Conservation (phyloP, 805 yeast species). For the Suhomyces sp. region DNA sequence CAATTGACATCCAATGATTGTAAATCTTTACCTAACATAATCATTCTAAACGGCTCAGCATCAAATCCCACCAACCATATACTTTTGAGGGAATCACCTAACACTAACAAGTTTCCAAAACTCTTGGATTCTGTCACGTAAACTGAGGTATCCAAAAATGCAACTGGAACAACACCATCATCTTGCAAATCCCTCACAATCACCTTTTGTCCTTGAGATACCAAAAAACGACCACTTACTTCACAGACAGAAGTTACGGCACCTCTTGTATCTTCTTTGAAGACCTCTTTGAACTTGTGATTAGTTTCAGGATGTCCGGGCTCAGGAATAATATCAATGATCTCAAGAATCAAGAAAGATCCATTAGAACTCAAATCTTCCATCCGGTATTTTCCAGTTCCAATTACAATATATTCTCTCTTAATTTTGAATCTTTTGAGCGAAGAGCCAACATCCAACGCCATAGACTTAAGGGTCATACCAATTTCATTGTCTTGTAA, state of each 20-base stretch:
- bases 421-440: conserved; percentile 46
- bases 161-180: conserved; percentile 89
- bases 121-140: conserved; percentile 78
- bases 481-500: conserved; percentile 69
- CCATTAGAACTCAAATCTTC: conserved; percentile 86
- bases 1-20: conserved; percentile 60
- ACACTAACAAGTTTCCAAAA: conserved; percentile 74
- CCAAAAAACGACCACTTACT: conserved; percentile 77
- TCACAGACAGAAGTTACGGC: conserved; percentile 78
- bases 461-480: conserved; percentile 54
- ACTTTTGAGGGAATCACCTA: conserved; percentile 80
- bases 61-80: conserved; percentile 85
- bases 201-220: conserved; percentile 82
- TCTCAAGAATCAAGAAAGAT: conserved; percentile 67
- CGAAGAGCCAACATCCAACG: conserved; percentile 45
- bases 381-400: conserved; percentile 69
- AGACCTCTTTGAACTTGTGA: conserved; percentile 70
- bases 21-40: conserved; percentile 72
- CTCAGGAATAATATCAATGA: conserved; percentile 84
- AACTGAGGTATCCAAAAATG: conserved; percentile 84
- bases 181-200: conserved; percentile 82
- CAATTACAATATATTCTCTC: conserved; percentile 73
- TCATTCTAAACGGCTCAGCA: conserved; percentile 90
- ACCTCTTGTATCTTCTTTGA: conserved; percentile 75
- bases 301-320: conserved; percentile 83